Percentiles rank a stretch among this genome's conserved stretches.
Evolutionary conservation across 805 yeast genomes (phyloP).

Genomic region (Yarrowia divulgata): DNA sequence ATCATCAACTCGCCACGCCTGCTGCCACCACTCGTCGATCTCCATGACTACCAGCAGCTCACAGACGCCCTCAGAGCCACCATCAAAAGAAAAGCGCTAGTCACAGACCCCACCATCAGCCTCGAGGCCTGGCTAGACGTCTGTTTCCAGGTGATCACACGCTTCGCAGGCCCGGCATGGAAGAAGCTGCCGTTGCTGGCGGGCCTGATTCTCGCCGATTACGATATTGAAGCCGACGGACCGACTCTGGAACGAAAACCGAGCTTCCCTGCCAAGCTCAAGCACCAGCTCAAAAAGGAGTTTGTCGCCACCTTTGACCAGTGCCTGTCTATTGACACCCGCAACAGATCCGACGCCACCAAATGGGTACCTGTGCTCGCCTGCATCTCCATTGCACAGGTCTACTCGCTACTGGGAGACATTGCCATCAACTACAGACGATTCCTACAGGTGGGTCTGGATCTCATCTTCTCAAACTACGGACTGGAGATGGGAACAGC

Average conservation of each 20-base stretch:
- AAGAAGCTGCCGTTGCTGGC: slow-evolving; percentile 43
- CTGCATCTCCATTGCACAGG: slow-evolving; percentile 32
- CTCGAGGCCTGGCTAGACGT: slow-evolving; percentile 42
- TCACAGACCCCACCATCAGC: slow-evolving; percentile 46
- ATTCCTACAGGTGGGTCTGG: slow-evolving; percentile 29
- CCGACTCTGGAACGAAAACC: slow-evolving; percentile 9
- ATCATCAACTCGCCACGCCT: slow-evolving; percentile 43
- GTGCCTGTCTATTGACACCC: slow-evolving; percentile 21
- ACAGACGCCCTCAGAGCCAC: slow-evolving; percentile 46
- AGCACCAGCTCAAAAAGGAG: slow-evolving; percentile 26
- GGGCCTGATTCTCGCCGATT: slow-evolving; percentile 41
- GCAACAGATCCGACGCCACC: slow-evolving; percentile 24
- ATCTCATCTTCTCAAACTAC: slow-evolving; percentile 19
- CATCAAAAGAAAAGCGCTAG: slow-evolving; percentile 42
- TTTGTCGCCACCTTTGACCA: slow-evolving; percentile 25
- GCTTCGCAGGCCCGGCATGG: slow-evolving; percentile 41
- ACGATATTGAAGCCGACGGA: slow-evolving; percentile 18
- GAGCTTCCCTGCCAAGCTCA: not conserved
- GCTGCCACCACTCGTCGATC: slow-evolving; percentile 37
- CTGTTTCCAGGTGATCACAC: slow-evolving; percentile 39
- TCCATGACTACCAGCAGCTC: slow-evolving; percentile 36
- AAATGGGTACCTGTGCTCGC: slow-evolving; percentile 35
- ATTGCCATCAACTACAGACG: slow-evolving; percentile 26
- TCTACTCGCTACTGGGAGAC: slow-evolving; percentile 18
- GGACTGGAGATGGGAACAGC: slow-evolving; percentile 28